Conservation (phyloP, 208 protist species). For the Wallacemonas sp. region DNA sequence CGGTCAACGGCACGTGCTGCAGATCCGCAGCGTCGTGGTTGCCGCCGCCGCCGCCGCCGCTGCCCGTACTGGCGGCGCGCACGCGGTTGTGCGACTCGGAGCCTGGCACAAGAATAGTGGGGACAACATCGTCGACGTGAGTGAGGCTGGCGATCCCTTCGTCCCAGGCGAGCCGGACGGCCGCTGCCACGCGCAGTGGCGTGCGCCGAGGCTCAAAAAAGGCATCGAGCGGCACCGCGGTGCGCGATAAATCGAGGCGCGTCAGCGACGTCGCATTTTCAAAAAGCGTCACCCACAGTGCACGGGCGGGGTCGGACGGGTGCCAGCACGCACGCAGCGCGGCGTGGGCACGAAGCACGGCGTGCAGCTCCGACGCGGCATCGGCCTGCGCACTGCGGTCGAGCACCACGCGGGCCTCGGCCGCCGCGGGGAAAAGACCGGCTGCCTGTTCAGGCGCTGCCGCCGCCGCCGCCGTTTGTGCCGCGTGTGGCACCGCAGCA, state of each 20-base stretch:
- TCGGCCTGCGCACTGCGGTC: not conserved
- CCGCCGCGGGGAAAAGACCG: not conserved
- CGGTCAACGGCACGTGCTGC: not conserved
- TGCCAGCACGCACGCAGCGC: not conserved
- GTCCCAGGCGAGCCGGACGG: not conserved
- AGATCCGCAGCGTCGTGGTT: not conserved
- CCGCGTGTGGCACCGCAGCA: not conserved
- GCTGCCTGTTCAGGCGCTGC: not conserved
- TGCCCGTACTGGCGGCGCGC: not conserved
- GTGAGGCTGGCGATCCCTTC: too few relatives aligned
- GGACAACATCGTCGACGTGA: too few relatives aligned
- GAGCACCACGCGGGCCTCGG: not conserved
- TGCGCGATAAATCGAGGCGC: not conserved
- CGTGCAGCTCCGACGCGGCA: not conserved
- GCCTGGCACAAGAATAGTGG: too few relatives aligned
- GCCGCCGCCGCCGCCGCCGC: too few relatives aligned
- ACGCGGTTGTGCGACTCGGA: not conserved
- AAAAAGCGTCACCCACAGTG: not conserved
- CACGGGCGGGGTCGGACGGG: not conserved
- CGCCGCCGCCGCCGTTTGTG: not conserved
- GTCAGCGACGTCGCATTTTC: not conserved
- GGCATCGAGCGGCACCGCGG: slow-evolving; percentile 1
- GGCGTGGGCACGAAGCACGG: not conserved
- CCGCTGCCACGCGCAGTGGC: not conserved
- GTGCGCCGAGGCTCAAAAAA: not conserved